Base-by-base conservation (phyloP, 2,329 filamentous ascomycete species). In the Helotiales sp. region DNA sequence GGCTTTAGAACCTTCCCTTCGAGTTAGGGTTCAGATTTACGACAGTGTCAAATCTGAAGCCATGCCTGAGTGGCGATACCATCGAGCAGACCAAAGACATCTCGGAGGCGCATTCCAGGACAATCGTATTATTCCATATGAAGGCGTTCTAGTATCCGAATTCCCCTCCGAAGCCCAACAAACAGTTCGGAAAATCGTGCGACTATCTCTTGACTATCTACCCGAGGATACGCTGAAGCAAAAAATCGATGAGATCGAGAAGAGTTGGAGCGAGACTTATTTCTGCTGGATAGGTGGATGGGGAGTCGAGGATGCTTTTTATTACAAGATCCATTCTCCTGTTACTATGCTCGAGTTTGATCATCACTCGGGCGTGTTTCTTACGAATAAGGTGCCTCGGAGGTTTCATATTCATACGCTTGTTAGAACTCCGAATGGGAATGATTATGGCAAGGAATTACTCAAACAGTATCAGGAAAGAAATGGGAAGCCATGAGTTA, bases 321-420 rank as follows among this genome's bases (percentile, higher is more conserved):
- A 92, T 72, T 92, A 85, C 67, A 80, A 89, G 0, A 79, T 92
- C 3, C 89, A 92, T 73, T 90, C 83, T 62, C 88, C 88, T 0
- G 87, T 91, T 0, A 76, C 90, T 0, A 74, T 92, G 1, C 75
- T 86, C 36, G 89, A 92, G 77, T 91, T 92, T 68, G 89, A 91
- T 64, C 87, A 91, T 69, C 89, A 91, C 70, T 88, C 84, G 0
- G 88, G 88, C 1, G 88, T 92, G 0, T 91, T 91, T 63, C 70
- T 92, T 66, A 83, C 79, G 1, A 93, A 91, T 68, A 76, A 77
- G 50, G 82, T 89, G 73, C 89, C 89, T 0, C 84, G 83, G 36
- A 89, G 88, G 71, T 92, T 90, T 65, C 89, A 92, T 65, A 88
- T 89, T 17, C 89, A 93, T 69, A 92, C 89, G 0, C 73, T 91